These are phyloP conservation scores for Starmera quercuum DNA, from an alignment of 805 yeast species.

Conservation along the genomic window DNA sequence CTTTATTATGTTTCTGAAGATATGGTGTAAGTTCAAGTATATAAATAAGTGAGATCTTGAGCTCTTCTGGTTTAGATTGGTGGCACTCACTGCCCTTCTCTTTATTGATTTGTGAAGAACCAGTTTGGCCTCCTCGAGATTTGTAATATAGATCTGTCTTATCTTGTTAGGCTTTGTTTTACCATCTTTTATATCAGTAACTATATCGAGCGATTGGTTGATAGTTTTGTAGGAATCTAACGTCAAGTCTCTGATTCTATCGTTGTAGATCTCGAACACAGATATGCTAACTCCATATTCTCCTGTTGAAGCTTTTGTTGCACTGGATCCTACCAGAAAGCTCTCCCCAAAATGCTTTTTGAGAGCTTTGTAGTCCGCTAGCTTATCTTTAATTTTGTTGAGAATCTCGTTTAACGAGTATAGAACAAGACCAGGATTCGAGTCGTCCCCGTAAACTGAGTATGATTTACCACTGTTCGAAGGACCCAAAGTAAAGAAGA, in stretches of 20 bases:
- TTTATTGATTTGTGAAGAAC: conserved; percentile 31
- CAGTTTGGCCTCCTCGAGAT: conserved; percentile 26
- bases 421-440: conserved; percentile 30
- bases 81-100: conserved; percentile 33
- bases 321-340: conserved; percentile 12
- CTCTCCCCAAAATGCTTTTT: conserved; percentile 17
- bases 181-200: conserved; percentile 34
- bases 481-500: conserved; percentile 44
- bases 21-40: conserved; percentile 30
- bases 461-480: conserved; percentile 43
- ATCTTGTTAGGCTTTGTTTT: conserved; percentile 36
- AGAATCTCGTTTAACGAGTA: conserved; percentile 27
- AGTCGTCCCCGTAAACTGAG: conserved; percentile 27
- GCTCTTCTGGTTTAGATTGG: conserved; percentile 35
- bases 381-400: conserved; percentile 16
- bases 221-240: conserved; percentile 17
- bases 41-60: conserved; percentile 48
- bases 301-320: conserved; percentile 13
- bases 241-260: conserved; percentile 32
- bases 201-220: conserved; percentile 29
- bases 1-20: conserved; percentile 16
- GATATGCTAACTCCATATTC: conserved; percentile 37
- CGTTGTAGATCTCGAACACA: conserved; percentile 46
- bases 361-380: conserved; percentile 9
- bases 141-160: conserved; percentile 31